Evolutionary conservation across 169 alveolate species (phyloP).

Genomic region (Amoebophrya sp.): DNA sequence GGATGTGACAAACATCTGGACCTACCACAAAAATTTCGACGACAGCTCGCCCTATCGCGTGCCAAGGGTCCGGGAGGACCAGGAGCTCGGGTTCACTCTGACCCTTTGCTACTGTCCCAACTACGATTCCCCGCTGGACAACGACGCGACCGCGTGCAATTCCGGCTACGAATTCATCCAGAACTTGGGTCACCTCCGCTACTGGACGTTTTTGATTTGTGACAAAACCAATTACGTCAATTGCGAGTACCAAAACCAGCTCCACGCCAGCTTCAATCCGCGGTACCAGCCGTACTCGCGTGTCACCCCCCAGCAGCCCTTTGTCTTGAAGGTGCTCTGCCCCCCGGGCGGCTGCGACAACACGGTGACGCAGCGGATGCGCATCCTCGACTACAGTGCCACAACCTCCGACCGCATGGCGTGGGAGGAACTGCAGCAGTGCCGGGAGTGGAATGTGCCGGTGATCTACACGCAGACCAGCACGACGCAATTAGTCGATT

Average conservation of each 20-base stretch:
- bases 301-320: background rate
- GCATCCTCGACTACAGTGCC: background rate
- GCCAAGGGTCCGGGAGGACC: background rate
- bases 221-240: background rate
- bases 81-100: background rate
- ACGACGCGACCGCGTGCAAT: background rate
- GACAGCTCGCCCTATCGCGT: background rate
- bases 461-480: background rate
- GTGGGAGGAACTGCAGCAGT: background rate
- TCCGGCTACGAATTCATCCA: background rate
- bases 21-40: background rate
- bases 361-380: background rate
- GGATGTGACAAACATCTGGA: background rate
- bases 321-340: background rate
- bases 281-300: background rate
- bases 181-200: background rate
- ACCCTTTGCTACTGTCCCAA: background rate
- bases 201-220: background rate
- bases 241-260: background rate
- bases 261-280: background rate
- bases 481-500: background rate
- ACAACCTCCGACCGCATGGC: background rate
- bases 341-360: background rate
- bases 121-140: background rate
- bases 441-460: background rate